Base-by-base conservation (phyloP, 768 basidiomycete genomes). In the Serpula lacrymans region DNA sequence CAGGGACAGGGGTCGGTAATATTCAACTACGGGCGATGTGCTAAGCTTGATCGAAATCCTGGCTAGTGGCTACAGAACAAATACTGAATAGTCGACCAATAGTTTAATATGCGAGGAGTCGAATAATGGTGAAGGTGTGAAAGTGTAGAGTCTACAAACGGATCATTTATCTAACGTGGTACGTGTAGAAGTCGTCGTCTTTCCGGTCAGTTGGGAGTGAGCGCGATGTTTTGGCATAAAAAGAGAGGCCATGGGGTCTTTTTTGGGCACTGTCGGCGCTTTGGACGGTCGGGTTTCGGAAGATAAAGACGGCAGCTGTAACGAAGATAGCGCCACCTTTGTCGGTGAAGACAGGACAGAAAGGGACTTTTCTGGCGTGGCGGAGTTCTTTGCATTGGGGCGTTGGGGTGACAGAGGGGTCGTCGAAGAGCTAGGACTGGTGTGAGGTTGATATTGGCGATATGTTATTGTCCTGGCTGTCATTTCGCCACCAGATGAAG, bases 201-300 rank as follows among this genome's bases (percentile, higher is more conserved):
- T 64, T 47, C 65, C 59, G 31, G 75, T 70, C 3, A 67, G 70
- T 49, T 80, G 79, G 17, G 77, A 77, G 51, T 78, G 63, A 17
- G 78, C 70, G 43, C 82, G 80, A 47, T 80, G 83, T 60, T 86
- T 88, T 38, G 86, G 86, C 59, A 88, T 81, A 60, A 89, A 89
- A 8, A 76, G 50, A 3, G 68, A 58, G 27, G 70, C 51, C 76
- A 78, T 78, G 17, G 79, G 80, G 56, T 85, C 77, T 60, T 72
- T 85, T 69, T 78, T 84, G 45, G 61, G 53, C 32, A 65, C 45
- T 44, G 63, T 48, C 9, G 66, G 60, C 24, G 65, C 41, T 51
- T 69, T 73, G 38, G 63, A 50, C 17, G 64, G 60, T 22, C 62
- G 60, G 29, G 60, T 28, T 34, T 66, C 57, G 12, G 54, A 34